A percentile compares a stretch with the other conserved stretches of the same genome.
phyloP scores from a whole-genome alignment of 108 stramenopile genomes.

The Tribonema minus region DNA sequence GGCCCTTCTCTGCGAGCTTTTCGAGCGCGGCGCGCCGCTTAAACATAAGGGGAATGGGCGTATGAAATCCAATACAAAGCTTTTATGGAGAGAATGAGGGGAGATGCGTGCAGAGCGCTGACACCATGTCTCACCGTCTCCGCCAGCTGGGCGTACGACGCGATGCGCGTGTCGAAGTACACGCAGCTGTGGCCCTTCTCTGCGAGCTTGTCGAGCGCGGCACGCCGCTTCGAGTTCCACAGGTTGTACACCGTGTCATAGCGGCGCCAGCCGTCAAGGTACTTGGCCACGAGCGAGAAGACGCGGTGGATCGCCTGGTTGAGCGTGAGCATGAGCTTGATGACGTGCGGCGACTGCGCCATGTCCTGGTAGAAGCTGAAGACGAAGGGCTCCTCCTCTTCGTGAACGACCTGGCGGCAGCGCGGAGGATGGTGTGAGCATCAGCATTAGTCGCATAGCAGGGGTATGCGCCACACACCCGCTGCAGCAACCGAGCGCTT shows the following conservation, averaged over 20 bases:
- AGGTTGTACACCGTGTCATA: constrained; percentile 62
- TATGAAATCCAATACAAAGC: too few species aligned
- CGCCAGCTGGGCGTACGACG: constrained; percentile 44
- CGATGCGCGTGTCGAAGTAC: constrained; percentile 57
- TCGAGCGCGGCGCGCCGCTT: constrained; percentile 48
- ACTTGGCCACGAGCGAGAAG: constrained; percentile 44
- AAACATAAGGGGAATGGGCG: too few species aligned
- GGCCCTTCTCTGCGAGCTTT: constrained; percentile 31
- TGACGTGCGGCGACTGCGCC: constrained; percentile 55
- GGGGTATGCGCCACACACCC: too few species aligned
- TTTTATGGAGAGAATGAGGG: too few species aligned
- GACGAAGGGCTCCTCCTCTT: constrained; percentile 61
- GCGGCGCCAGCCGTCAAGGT: constrained; percentile 57
- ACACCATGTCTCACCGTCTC: constrained; percentile 31
- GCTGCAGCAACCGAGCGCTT: too few species aligned
- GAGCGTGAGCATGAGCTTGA: constrained; percentile 55
- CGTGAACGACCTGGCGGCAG: constrained; percentile 31
- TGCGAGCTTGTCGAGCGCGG: constrained; percentile 52
- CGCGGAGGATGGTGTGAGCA: not conserved
- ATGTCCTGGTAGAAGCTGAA: constrained; percentile 66
- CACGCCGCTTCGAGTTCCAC: constrained; percentile 59
- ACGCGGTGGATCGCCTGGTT: constrained; percentile 50
- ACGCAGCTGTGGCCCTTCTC: constrained; percentile 49
- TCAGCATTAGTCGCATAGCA: too few species aligned
- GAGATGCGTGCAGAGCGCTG: too few species aligned